Base-by-base conservation (phyloP, 257 asterid species). In the Striga asiatica region DNA sequence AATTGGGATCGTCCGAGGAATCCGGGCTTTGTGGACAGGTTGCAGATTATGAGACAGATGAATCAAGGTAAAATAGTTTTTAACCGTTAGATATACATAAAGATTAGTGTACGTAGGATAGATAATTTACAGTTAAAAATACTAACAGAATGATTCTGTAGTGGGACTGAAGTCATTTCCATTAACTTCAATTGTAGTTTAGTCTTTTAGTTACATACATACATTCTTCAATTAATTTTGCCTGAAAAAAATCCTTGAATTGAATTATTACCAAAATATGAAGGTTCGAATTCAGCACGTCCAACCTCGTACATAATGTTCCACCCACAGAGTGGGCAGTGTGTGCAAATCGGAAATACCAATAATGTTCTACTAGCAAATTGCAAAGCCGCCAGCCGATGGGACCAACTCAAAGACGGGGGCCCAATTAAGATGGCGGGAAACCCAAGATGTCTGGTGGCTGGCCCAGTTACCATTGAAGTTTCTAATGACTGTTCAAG, bases 271-370 rank as follows among this genome's bases (percentile, higher is more conserved):
- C n/a, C n/a, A n/a, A n/a, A n/a, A n/a, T n/a, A n/a, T n/a, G n/a
- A n/a, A n/a, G n/a, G n/a, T n/a, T 76, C 74, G 2, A 67, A 59
- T 25, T 64, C 79, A 11, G 53, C 1, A 2, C 35, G 19, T 1
- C 66, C 71, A 23, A 69, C 49, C 5, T 61, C 71, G 17, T 60
- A 66, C 68, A 51, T 64, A 41, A 12, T 85, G 20, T 85, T 61
- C 60, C 89, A 82, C 52, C 93, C 89, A 14, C 72, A 59, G 32
- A 82, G 81, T 62, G 93, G 95, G 5, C 60, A 55, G 49, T 78
- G 86, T 27, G 69, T 53, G 29, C 60, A 69, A 28, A 11, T 58
- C 41, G 39, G 28, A 0, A 27, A 18, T 3, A 21, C 18, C 5
- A 46, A 20, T 1, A 50, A 50, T 11, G 12, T 69, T 3, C 3